A percentile compares a stretch with the other conserved stretches of the same genome.
Evolutionary conservation across 768 basidiomycete species (phyloP).

Genomic region (Hydnomerulius pinastri): DNA sequence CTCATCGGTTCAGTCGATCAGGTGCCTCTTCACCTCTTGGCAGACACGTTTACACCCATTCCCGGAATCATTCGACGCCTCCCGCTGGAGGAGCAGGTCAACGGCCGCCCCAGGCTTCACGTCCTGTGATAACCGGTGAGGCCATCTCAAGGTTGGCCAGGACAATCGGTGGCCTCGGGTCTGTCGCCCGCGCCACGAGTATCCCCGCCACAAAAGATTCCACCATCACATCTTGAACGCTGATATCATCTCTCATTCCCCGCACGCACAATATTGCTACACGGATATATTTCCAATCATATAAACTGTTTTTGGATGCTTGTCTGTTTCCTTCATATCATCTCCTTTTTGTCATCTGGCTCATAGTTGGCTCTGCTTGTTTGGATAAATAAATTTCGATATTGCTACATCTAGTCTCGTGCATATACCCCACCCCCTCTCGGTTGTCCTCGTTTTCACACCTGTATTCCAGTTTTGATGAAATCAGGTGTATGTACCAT

Average conservation of each 20-base stretch:
- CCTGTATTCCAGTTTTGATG: constrained; percentile 20
- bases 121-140: constrained; percentile 75
- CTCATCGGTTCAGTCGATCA: constrained; percentile 41
- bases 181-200: constrained; percentile 24
- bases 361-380: constrained; percentile 7
- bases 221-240: constrained; percentile 24
- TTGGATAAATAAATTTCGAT: constrained; percentile 20
- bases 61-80: constrained; percentile 69
- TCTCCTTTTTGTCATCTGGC: neutral
- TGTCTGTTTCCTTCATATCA: constrained; percentile 7
- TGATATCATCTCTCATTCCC: neutral
- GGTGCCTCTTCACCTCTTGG: constrained; percentile 48
- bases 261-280: constrained; percentile 5
- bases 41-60: constrained; percentile 35
- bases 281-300: constrained; percentile 10
- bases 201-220: constrained; percentile 30
- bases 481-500: constrained; percentile 21
- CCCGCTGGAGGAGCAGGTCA: constrained; percentile 42
- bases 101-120: constrained; percentile 44
- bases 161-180: constrained; percentile 50
- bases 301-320: constrained; percentile 9
- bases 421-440: constrained; percentile 26
- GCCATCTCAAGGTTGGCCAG: constrained; percentile 67
- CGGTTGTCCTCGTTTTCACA: constrained; percentile 14
- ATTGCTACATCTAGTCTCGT: constrained; percentile 15